Conservation (phyloP, 2,329 filamentous ascomycete species). For the Emmonsiellopsis sp. region DNA sequence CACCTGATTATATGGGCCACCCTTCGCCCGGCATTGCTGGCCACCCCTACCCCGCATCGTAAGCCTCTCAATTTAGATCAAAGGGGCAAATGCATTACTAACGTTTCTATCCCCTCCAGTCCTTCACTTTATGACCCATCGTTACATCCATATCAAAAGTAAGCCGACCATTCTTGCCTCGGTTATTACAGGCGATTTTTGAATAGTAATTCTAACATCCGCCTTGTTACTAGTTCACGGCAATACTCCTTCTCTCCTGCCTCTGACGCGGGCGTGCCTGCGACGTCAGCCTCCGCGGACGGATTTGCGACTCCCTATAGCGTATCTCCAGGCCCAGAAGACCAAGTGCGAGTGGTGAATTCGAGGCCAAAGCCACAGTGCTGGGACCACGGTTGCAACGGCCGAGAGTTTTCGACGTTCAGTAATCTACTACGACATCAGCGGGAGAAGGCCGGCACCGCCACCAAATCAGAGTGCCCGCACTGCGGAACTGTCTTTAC, state of each 20-base stretch:
- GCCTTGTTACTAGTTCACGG: not conserved
- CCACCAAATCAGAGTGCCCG: conserved; percentile 78
- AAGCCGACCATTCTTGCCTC: not conserved
- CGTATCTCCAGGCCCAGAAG: conserved; percentile 28
- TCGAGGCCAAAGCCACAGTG: conserved; percentile 87
- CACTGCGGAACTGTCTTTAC: conserved; percentile 92
- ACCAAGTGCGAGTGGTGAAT: conserved; percentile 60
- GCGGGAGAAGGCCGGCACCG: conserved; percentile 86
- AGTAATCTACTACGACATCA: conserved; percentile 91
- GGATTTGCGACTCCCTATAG: conserved; percentile 1
- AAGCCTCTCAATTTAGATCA: not conserved
- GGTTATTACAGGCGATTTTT: too few relatives aligned
- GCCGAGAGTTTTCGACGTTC: conserved; percentile 90
- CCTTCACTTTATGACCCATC: not conserved
- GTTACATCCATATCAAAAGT: not conserved
- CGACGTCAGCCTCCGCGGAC: not conserved
- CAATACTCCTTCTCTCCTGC: conserved; percentile 1
- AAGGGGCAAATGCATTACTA: not conserved
- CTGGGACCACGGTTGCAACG: conserved; percentile 96
- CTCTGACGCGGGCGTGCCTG: not conserved
- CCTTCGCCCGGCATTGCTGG: not conserved
- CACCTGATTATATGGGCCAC: conserved; percentile 1
- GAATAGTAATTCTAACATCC: not conserved
- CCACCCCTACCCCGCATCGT: not conserved
- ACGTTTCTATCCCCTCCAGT: not conserved